Evolutionary conservation across 208 protist genomes (phyloP), one percentile per base, ranked within the genome.

Genomic region (Endotrypanum monterogeii): DNA sequence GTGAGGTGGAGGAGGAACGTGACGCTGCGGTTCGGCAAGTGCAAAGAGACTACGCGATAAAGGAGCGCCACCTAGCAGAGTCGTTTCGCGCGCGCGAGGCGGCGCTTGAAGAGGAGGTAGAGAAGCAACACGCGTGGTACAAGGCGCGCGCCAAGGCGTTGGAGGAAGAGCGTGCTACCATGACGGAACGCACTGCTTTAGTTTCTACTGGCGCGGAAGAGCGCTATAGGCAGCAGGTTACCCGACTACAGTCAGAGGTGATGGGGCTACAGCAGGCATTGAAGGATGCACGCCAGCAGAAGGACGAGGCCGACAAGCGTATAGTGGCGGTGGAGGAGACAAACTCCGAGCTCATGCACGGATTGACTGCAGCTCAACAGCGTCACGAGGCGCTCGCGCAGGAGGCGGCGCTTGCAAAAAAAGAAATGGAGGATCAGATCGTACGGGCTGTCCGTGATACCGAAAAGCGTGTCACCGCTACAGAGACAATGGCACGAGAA

Each of bases 101-200:
- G 12, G 82, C 76, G n/a, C 77, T 93, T 46, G 85, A 92, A 71
- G 44, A 79, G 71, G 87, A 93, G 82, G 80, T 83, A 60, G 70
- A 89, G 68, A 74, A 80, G 56, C 71, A 89, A 35, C 92, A 96
- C 82, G 72, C 83, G 32, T 82, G 86, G 70, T 92, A 94, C 79
- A 79, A 92, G 72, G 52, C 73, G 60, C 76, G 79, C 28, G 70
- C 83, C 57, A 74, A 67, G 51, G 57, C 73, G 74, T 72, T 92
- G 32, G 87, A 93, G 80, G 79, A 86, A 48, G 75, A 80, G 71
- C 79, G 73, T 28, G 79, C 69, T 9, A 82, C 73, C 76, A 54
- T 80, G 66, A 71, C 80, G 55, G 76, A 80, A 50, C 80, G 86
- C 57, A 83, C 55, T 51, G 74, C 70, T 32, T 66, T 57, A 20